These are phyloP conservation scores for Cladosporium sp. DNA, from an alignment of 2,329 filamentous ascomycete species.

Conservation along the genomic window DNA sequence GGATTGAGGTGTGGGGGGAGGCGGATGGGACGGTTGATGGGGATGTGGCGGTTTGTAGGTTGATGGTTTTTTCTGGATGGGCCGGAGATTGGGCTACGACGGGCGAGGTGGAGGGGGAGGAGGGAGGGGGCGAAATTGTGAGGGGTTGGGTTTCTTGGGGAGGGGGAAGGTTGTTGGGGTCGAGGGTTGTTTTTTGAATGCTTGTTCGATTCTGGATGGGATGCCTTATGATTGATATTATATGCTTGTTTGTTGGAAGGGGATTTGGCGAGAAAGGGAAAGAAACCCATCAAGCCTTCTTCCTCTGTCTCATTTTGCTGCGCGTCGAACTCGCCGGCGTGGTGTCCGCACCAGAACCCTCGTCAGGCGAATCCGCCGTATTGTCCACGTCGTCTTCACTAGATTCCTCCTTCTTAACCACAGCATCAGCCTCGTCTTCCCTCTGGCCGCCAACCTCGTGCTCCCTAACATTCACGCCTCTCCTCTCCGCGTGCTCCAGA, in stretches of 20 bases:
- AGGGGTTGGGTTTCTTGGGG: not conserved
- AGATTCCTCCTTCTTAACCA: slow-evolving; percentile 24
- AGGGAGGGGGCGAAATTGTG: slow-evolving; percentile 35
- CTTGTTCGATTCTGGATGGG: too few species aligned
- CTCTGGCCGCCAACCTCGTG: not conserved
- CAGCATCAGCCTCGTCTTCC: slow-evolving; percentile 14
- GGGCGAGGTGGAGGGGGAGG: slow-evolving; percentile 29
- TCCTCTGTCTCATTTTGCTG: slow-evolving; percentile 38
- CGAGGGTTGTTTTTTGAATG: not conserved
- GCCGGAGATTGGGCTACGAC: too few species aligned
- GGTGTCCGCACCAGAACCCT: slow-evolving; percentile 19
- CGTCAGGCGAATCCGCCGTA: slow-evolving; percentile 13
- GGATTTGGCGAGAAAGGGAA: too few species aligned
- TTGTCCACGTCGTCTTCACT: slow-evolving; percentile 17
- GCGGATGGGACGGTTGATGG: too few species aligned
- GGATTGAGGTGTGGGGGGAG: not conserved
- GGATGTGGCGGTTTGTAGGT: too few species aligned
- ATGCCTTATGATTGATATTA: too few species aligned
- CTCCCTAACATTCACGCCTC: slow-evolving; percentile 8
- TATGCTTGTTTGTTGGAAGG: too few species aligned
- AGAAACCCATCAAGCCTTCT: slow-evolving; percentile 24
- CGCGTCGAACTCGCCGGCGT: slow-evolving; percentile 36
- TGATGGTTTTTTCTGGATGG: too few species aligned
- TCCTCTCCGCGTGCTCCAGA: slow-evolving; percentile 38
- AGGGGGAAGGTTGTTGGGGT: not conserved